A percentile compares a stretch with the other conserved stretches of the same genome.
phyloP scores from a whole-genome alignment of 306 rosid genomes.

The Cucumis cinereus region DNA sequence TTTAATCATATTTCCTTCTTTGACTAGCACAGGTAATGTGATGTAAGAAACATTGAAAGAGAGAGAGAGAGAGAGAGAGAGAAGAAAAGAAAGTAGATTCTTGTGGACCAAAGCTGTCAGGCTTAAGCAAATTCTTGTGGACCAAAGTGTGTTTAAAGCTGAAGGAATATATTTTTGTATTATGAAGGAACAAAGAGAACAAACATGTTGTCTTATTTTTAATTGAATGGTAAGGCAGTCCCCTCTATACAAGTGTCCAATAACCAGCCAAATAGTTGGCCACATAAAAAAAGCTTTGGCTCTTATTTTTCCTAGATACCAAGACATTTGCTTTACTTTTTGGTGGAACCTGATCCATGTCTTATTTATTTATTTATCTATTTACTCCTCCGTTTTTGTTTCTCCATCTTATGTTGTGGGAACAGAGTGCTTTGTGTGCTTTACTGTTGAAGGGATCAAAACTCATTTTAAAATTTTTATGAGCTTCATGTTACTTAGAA shows the following conservation, averaged over 20 bases:
- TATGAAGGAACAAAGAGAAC: slow-evolving; percentile 11
- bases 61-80: neutral
- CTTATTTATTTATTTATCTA: neutral
- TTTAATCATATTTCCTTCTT: neutral
- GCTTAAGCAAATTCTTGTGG: slow-evolving; percentile 9
- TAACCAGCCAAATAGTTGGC: slow-evolving; percentile 4
- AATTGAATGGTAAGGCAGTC: slow-evolving; percentile 1
- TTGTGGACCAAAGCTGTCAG: slow-evolving; percentile 11
- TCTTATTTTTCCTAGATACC: slow-evolving; percentile 6
- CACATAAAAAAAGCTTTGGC: neutral
- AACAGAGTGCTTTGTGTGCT: neutral
- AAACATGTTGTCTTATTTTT: slow-evolving; percentile 8
- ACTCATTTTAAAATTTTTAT: neutral
- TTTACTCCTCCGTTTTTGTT: neutral
- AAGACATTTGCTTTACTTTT: slow-evolving; percentile 9
- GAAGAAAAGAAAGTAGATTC: slow-evolving; percentile 3
- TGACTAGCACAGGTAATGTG: neutral
- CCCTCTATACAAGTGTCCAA: slow-evolving; percentile 10
- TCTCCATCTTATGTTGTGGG: slow-evolving; percentile 2
- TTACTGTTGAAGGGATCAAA: neutral
- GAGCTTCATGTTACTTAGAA: neutral
- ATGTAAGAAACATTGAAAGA: neutral
- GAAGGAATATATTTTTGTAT: neutral
- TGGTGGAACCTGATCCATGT: slow-evolving; percentile 11
- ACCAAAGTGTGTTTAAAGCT: slow-evolving; percentile 3